Evolutionary conservation across 2,329 filamentous ascomycete species (phyloP).

Genomic region (Moelleriella libera): DNA sequence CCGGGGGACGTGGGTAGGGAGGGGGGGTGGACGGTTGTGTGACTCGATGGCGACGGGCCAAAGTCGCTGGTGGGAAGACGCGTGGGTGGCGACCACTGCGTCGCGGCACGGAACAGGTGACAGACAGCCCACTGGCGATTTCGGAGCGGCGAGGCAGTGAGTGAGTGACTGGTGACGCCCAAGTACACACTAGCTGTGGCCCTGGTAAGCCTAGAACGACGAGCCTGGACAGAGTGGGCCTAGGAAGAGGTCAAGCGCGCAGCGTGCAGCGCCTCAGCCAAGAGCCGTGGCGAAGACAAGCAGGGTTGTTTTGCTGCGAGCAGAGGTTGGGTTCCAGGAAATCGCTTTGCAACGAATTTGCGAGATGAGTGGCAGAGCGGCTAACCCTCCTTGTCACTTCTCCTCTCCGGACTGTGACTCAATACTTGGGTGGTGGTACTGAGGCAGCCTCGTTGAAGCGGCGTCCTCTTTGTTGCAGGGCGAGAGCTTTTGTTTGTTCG

Average conservation of each 20-base stretch:
- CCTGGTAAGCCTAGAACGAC: slow-evolving; percentile 5
- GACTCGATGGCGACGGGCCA: slow-evolving; percentile 3
- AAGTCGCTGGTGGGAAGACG: background rate
- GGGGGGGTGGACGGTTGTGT: slow-evolving; percentile 2
- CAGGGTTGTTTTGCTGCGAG: background rate
- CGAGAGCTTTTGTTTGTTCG: too few relatives aligned
- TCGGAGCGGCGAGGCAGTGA: slow-evolving; percentile 17
- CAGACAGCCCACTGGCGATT: slow-evolving; percentile 20
- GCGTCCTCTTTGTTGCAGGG: too few relatives aligned
- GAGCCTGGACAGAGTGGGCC: slow-evolving; percentile 7
- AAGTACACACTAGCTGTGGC: slow-evolving; percentile 1
- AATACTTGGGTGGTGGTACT: too few relatives aligned
- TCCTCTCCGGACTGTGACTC: too few relatives aligned
- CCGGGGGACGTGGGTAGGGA: background rate
- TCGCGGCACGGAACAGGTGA: slow-evolving; percentile 14
- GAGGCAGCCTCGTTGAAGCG: too few relatives aligned
- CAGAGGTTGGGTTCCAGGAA: background rate
- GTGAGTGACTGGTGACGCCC: slow-evolving; percentile 1
- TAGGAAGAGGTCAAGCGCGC: slow-evolving; percentile 1
- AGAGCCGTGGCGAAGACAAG: slow-evolving; percentile 4
- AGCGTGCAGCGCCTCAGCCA: slow-evolving; percentile 2
- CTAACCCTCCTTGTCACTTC: background rate
- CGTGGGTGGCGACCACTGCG: slow-evolving; percentile 17
- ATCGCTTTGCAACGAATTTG: too few relatives aligned
- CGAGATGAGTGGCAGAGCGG: slow-evolving; percentile 1